These are phyloP conservation scores for Durusdinium trenchii DNA, from an alignment of 73 alveolate species.

Conservation along the genomic window DNA sequence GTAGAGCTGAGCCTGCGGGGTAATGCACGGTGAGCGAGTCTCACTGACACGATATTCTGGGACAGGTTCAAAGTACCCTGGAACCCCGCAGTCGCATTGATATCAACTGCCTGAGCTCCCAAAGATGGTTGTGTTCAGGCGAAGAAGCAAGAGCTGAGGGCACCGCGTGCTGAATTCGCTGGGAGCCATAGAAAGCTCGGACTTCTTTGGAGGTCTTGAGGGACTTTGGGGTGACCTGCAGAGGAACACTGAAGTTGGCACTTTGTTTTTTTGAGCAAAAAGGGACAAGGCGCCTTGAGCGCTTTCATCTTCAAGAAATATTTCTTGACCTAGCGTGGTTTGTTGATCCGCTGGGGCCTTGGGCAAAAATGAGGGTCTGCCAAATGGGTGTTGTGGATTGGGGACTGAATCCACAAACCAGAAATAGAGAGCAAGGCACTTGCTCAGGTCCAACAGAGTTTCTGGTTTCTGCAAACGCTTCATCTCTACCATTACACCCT, in stretches of 20 bases:
- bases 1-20: not conserved
- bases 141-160: too few species aligned
- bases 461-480: too few species aligned
- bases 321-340: not conserved
- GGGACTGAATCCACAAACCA: too few species aligned
- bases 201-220: not conserved
- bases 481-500: too few species aligned
- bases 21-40: not conserved
- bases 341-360: not conserved
- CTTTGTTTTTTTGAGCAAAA: not conserved
- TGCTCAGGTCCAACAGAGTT: too few species aligned
- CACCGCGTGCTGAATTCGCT: too few species aligned
- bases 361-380: not conserved
- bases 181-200: too few species aligned
- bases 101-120: not conserved
- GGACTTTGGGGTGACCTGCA: not conserved
- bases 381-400: too few species aligned
- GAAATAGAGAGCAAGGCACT: too few species aligned
- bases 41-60: not conserved
- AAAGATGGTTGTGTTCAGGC: too few species aligned
- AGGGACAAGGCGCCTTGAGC: not conserved
- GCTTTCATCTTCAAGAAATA: not conserved
- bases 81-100: not conserved
- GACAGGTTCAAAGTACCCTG: not conserved
- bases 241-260: not conserved